Conservation (phyloP, 139 green algal species). For the Chlamydomonas sp. region DNA sequence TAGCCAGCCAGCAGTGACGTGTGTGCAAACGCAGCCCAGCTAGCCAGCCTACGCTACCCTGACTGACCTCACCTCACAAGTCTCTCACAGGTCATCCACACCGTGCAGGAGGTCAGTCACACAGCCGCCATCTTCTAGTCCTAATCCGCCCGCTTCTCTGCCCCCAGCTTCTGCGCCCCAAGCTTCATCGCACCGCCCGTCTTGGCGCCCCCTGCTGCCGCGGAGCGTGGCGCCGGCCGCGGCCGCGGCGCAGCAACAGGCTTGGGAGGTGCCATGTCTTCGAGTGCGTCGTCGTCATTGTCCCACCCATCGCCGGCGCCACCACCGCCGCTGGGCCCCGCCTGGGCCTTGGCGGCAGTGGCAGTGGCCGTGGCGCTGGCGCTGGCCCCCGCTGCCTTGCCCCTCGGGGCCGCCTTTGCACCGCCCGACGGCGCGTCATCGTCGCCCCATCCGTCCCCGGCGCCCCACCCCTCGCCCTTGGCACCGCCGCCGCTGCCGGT, state of each 20-base stretch:
- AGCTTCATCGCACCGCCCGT: constrained; percentile 12
- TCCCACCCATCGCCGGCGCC: constrained; percentile 13
- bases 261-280: not conserved
- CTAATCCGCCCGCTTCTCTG: constrained; percentile 2
- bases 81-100: too few species aligned
- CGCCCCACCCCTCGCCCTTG: not conserved
- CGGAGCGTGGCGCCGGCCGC: not conserved
- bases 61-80: not conserved
- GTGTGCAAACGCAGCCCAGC: not conserved
- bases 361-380: not conserved
- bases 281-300: constrained; percentile 2
- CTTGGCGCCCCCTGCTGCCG: not conserved
- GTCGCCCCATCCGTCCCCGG: not conserved
- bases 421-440: not conserved
- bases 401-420: not conserved
- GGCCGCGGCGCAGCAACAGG: not conserved
- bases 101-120: too few species aligned
- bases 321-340: not conserved
- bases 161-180: constrained; percentile 20
- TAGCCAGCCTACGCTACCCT: not conserved
- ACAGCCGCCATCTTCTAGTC: too few species aligned
- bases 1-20: not conserved
- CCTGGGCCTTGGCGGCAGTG: not conserved
- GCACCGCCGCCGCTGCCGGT: not conserved
- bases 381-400: not conserved